phyloP scores from a whole-genome alignment of 208 protist species.

The Leishmania tropica region DNA sequence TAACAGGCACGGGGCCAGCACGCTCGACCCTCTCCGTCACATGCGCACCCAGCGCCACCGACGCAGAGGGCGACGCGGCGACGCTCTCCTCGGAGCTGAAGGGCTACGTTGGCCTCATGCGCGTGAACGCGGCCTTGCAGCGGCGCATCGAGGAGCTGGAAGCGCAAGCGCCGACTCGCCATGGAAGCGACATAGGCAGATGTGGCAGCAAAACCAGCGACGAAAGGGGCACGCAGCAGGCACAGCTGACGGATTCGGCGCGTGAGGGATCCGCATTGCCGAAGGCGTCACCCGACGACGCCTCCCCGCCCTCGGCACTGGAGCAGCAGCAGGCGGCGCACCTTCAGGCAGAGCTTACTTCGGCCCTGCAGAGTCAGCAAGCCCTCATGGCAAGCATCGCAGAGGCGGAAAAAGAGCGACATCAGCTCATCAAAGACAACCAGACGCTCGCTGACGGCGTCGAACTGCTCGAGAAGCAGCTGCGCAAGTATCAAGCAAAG shows the following conservation, averaged over 20 bases:
- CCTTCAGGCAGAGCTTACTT: conserved; percentile 15
- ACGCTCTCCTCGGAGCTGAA: conserved; percentile 49
- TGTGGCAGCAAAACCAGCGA: neutral
- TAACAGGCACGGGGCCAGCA: neutral
- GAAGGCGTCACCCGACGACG: neutral
- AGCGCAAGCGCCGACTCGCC: conserved; percentile 20
- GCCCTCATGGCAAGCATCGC: conserved; percentile 26
- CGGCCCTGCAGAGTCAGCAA: conserved; percentile 34
- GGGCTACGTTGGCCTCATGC: conserved; percentile 73
- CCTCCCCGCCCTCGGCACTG: conserved; percentile 1
- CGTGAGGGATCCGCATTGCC: neutral
- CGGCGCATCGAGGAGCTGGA: conserved; percentile 42
- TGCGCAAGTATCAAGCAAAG: conserved; percentile 13
- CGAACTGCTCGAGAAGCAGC: conserved; percentile 29
- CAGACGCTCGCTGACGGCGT: conserved; percentile 37
- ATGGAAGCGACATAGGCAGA: neutral
- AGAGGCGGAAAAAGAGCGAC: conserved; percentile 24
- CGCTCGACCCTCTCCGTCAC: neutral
- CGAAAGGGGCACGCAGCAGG: neutral
- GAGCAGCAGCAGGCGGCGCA: conserved; percentile 9
- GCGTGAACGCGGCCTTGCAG: conserved; percentile 58
- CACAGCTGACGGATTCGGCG: neutral
- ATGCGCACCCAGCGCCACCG: neutral
- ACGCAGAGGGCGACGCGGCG: conserved; percentile 19
- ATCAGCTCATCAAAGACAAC: conserved; percentile 38